Percentiles rank a stretch among this genome's conserved stretches.
These are phyloP conservation scores for Dillenia suffruticosa DNA, from an alignment of 164 flowering plant genomes.

Conservation along the genomic window DNA sequence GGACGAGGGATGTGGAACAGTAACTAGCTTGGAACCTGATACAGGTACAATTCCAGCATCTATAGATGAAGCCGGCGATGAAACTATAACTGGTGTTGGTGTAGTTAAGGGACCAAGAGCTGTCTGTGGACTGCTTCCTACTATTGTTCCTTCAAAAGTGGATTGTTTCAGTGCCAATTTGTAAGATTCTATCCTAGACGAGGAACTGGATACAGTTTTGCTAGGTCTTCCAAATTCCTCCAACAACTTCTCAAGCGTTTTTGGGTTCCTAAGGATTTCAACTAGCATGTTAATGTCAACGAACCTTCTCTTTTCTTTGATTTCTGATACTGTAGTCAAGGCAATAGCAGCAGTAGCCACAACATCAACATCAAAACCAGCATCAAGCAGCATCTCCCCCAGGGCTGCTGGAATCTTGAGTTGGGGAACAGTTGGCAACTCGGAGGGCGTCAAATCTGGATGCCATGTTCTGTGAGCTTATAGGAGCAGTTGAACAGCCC, in stretches of 20 bases:
- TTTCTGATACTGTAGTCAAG: slow-evolving; percentile 5
- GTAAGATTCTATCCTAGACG: neutral
- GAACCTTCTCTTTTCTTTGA: slow-evolving; percentile 4
- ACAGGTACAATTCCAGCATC: too few species aligned
- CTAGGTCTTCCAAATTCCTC: neutral
- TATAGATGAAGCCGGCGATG: too few species aligned
- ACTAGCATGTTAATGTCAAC: slow-evolving; percentile 7
- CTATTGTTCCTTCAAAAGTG: neutral
- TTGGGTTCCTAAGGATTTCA: slow-evolving; percentile 11
- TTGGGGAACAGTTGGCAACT: neutral
- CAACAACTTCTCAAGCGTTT: slow-evolving; percentile 3
- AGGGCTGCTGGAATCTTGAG: neutral
- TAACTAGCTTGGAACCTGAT: too few species aligned
- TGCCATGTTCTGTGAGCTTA: too few species aligned
- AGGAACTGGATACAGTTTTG: neutral
- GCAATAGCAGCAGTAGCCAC: slow-evolving; percentile 3
- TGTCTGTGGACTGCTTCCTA: too few species aligned
- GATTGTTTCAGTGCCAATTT: neutral
- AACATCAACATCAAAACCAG: slow-evolving; percentile 2
- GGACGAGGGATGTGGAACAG: too few species aligned
- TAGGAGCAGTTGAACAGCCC: too few species aligned
- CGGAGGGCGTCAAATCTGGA: neutral
- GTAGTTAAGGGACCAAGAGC: too few species aligned
- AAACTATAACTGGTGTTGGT: too few species aligned
- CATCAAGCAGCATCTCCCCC: too few species aligned